These are phyloP conservation scores for Cutaneotrichosporon sp. DNA, from an alignment of 1,284 basidiomycete species.

Conservation along the genomic window DNA sequence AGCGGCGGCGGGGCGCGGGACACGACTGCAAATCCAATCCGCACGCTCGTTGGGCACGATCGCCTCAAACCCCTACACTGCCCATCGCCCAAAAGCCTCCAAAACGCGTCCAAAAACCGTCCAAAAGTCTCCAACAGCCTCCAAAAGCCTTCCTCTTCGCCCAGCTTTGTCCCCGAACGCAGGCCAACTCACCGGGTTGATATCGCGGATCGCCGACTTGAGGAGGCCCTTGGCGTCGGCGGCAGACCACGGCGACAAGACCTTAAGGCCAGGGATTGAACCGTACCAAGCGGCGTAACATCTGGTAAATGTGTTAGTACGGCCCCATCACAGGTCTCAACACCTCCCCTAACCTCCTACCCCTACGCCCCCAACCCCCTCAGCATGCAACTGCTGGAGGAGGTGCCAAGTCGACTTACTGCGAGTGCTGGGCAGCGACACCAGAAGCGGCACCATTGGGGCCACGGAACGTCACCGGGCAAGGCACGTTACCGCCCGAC, in stretches of 20 bases:
- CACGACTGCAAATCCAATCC: too few species aligned
- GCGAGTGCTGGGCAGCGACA: conserved; percentile 85
- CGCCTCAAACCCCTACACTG: too few species aligned
- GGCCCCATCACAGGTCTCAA: background rate
- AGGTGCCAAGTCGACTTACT: conserved; percentile 9
- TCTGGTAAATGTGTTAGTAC: conserved; percentile 54
- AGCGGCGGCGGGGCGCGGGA: too few species aligned
- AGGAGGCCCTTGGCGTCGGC: conserved; percentile 98
- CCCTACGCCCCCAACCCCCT: too few species aligned
- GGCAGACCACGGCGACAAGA: conserved; percentile 93
- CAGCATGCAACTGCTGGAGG: too few species aligned
- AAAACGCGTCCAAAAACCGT: too few species aligned
- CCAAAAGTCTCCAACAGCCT: too few species aligned
- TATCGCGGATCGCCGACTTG: conserved; percentile 96
- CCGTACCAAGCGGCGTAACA: conserved; percentile 96
- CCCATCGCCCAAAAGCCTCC: too few species aligned
- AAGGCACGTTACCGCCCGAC: conserved; percentile 97
- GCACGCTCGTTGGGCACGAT: too few species aligned
- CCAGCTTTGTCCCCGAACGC: too few species aligned
- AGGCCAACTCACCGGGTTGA: conserved; percentile 68
- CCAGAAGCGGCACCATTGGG: conserved; percentile 98
- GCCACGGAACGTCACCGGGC: conserved; percentile 98
- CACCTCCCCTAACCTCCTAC: too few species aligned
- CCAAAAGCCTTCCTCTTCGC: too few species aligned
- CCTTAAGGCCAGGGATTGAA: conserved; percentile 93